Evolutionary conservation across 1,284 basidiomycete genomes (phyloP).

Genomic region (Naganishia cerealis): DNA sequence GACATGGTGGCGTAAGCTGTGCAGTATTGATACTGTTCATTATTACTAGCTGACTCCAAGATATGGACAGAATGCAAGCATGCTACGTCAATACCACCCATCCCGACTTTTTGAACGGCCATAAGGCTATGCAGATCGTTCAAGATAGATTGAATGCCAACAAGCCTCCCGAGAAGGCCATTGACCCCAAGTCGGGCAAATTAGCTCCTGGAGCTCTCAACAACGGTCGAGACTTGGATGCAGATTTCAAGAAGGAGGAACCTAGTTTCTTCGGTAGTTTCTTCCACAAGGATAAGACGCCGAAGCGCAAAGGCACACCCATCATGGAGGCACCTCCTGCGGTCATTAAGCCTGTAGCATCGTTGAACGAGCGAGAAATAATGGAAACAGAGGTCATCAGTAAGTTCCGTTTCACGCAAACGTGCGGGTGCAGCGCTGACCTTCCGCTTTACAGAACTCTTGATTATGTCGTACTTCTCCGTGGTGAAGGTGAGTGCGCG

Average conservation of each 20-base stretch:
- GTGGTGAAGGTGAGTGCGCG: constrained; percentile 68
- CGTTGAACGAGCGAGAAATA: constrained; percentile 85
- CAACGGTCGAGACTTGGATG: constrained; percentile 90
- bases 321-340: constrained; percentile 90
- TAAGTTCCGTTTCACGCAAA: constrained; percentile 57
- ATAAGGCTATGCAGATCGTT: constrained; percentile 91
- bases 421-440: constrained; percentile 35
- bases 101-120: constrained; percentile 94
- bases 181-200: constrained; percentile 72
- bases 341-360: constrained; percentile 83
- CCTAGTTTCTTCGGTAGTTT: constrained; percentile 93
- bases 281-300: constrained; percentile 65
- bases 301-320: constrained; percentile 73
- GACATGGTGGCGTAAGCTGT: constrained; percentile 78
- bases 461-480: constrained; percentile 92
- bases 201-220: constrained; percentile 67
- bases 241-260: constrained; percentile 83
- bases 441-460: constrained; percentile 65
- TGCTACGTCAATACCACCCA: constrained; percentile 99
- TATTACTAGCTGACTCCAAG: constrained; percentile 26
- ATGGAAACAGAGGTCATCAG: constrained; percentile 99
- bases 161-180: constrained; percentile 64
- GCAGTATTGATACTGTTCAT: background rate
- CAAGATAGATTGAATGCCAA: constrained; percentile 76
- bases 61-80: constrained; percentile 77